Conservation (phyloP, 1,139 yeast genomes). For the Blastobotrys indianensis region DNA sequence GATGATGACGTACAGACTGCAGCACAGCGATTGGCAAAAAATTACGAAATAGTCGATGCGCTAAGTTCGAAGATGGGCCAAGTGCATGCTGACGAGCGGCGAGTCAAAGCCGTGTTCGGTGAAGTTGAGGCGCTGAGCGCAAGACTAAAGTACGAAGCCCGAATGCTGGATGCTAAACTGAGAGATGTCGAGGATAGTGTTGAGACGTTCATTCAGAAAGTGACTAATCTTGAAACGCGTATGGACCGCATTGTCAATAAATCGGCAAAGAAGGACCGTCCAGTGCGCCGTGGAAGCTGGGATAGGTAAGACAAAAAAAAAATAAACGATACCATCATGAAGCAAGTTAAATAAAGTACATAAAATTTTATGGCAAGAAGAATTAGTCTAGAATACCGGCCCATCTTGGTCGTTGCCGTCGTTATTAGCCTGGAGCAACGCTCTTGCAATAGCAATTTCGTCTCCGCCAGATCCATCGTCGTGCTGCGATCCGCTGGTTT, state of each 20-base stretch:
- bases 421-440: conserved; percentile 57
- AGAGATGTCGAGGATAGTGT: conserved; percentile 77
- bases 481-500: not conserved
- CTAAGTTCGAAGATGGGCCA: conserved; percentile 18
- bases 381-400: conserved; percentile 7
- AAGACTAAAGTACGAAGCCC: conserved; percentile 70
- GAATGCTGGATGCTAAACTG: conserved; percentile 65
- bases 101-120: conserved; percentile 45
- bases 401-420: conserved; percentile 25
- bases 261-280: too few species aligned
- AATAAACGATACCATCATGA: not conserved
- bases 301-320: not conserved
- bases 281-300: not conserved
- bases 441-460: conserved; percentile 62
- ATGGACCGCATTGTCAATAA: conserved; percentile 23
- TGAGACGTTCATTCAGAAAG: conserved; percentile 43
- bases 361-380: conserved; percentile 6
- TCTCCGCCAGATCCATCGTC: conserved; percentile 34
- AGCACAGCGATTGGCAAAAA: conserved; percentile 13
- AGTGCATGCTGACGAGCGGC: conserved; percentile 19
- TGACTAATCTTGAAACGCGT: conserved; percentile 35
- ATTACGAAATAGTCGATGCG: conserved; percentile 15
- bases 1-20: conserved; percentile 1
- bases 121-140: conserved; percentile 70
- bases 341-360: not conserved